Conservation (phyloP, 2,329 filamentous ascomycete species). For the Karstenula rhodostoma region DNA sequence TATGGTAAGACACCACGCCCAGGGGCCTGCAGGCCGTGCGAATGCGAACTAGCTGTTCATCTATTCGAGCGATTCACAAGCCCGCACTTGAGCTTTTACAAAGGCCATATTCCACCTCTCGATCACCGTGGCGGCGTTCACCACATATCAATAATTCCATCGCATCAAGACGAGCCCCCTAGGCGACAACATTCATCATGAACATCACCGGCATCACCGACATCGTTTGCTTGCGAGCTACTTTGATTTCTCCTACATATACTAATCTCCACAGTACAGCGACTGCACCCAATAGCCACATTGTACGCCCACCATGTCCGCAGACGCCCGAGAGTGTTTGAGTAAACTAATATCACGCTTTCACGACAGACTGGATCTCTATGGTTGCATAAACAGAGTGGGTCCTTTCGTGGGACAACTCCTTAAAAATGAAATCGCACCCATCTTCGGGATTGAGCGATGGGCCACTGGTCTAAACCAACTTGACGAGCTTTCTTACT, state of each 20-base stretch:
- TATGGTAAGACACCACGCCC: not conserved
- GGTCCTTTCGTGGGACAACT: not conserved
- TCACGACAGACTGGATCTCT: slow-evolving; percentile 1
- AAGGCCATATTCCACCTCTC: too few species aligned
- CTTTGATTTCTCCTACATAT: not conserved
- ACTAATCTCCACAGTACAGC: not conserved
- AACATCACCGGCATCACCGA: not conserved
- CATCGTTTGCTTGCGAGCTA: not conserved
- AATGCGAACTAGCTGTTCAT: not conserved
- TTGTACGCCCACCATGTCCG: not conserved
- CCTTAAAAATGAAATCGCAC: slow-evolving; percentile 25
- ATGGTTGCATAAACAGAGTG: not conserved
- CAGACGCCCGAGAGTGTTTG: not conserved
- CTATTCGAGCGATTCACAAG: too few species aligned
- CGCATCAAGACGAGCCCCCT: too few species aligned
- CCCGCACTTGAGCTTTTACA: too few species aligned
- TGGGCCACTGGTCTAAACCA: slow-evolving; percentile 29
- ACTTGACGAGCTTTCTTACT: slow-evolving; percentile 11
- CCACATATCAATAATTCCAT: too few species aligned
- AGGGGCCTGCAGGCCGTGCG: not conserved
- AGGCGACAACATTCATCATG: too few species aligned
- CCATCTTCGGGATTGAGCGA: slow-evolving; percentile 26
- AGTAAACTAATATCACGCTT: slow-evolving; percentile 1
- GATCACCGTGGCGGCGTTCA: too few species aligned
- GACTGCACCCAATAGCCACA: not conserved